phyloP scores from a whole-genome alignment of 148 eudicot genomes.

The Chenopodium quinoa region DNA sequence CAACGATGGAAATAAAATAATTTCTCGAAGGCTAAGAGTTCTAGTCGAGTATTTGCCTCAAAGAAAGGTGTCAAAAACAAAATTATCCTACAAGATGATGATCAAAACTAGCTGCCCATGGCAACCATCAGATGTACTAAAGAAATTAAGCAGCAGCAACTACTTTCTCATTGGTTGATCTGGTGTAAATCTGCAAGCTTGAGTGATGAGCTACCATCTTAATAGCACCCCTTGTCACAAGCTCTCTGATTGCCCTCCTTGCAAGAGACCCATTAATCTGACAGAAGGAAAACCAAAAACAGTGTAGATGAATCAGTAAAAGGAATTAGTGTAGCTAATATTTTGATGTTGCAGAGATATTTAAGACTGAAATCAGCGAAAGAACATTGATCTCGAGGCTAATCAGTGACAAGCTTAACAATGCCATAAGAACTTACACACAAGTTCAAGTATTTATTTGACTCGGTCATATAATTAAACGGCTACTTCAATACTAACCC shows the following conservation, averaged over 20 bases:
- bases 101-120: not conserved
- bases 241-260: slow-evolving; percentile 67
- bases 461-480: too few relatives aligned
- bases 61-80: not conserved
- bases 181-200: slow-evolving; percentile 77
- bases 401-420: too few relatives aligned
- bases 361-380: too few relatives aligned
- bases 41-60: slow-evolving; percentile 1
- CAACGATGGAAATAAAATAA: not conserved
- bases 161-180: slow-evolving; percentile 56
- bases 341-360: not conserved
- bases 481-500: too few relatives aligned
- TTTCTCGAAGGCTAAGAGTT: slow-evolving; percentile 4
- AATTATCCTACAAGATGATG: not conserved
- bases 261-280: slow-evolving; percentile 81
- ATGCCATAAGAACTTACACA: too few relatives aligned
- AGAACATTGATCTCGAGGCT: too few relatives aligned
- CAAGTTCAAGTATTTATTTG: too few relatives aligned
- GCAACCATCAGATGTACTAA: not conserved
- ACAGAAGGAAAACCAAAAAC: not conserved
- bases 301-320: not conserved
- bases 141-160: slow-evolving; percentile 21
- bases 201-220: slow-evolving; percentile 76
- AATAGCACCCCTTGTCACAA: slow-evolving; percentile 60
- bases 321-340: not conserved